A percentile compares a stretch with the other conserved stretches of the same genome.
Conservation (phyloP, 176 grass and related monocot genomes). For the Oryza meridionalis region DNA sequence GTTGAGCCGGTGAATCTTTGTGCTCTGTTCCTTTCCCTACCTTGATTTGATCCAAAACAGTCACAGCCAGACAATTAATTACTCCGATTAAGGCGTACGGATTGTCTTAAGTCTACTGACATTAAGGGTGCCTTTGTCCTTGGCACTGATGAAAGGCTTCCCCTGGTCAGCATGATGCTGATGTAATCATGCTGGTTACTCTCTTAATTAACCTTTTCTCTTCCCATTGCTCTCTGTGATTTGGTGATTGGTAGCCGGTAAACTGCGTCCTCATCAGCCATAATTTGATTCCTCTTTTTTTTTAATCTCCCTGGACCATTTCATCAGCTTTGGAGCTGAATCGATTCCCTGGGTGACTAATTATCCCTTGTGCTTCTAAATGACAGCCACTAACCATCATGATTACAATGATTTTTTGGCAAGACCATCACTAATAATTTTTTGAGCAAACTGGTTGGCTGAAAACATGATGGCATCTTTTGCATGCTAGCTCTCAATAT, state of each 20-base stretch:
- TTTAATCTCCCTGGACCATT: constrained; percentile 1
- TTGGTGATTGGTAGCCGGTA: not conserved
- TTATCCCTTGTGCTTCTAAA: not conserved
- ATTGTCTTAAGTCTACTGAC: constrained; percentile 26
- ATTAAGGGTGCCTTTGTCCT: not conserved
- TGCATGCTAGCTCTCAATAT: not conserved
- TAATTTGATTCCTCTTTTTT: constrained; percentile 15
- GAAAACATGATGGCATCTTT: constrained; percentile 37
- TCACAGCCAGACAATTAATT: constrained; percentile 3
- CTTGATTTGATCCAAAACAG: constrained; percentile 20
- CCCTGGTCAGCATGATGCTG: constrained; percentile 1
- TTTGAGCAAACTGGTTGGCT: not conserved
- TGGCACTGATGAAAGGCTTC: not conserved
- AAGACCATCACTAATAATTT: too few species aligned
- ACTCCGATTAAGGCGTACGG: constrained; percentile 22
- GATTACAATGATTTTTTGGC: constrained; percentile 9
- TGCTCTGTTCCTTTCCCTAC: constrained; percentile 33
- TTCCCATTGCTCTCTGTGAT: not conserved
- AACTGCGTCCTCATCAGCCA: not conserved
- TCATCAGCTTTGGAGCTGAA: constrained; percentile 11
- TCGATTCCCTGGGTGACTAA: constrained; percentile 13
- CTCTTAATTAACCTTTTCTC: not conserved
- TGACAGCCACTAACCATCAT: constrained; percentile 33
- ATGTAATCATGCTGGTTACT: constrained; percentile 12
- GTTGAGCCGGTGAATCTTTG: constrained; percentile 40